phyloP scores from a whole-genome alignment of 768 basidiomycete genomes.

The Termitomyces sp. region DNA sequence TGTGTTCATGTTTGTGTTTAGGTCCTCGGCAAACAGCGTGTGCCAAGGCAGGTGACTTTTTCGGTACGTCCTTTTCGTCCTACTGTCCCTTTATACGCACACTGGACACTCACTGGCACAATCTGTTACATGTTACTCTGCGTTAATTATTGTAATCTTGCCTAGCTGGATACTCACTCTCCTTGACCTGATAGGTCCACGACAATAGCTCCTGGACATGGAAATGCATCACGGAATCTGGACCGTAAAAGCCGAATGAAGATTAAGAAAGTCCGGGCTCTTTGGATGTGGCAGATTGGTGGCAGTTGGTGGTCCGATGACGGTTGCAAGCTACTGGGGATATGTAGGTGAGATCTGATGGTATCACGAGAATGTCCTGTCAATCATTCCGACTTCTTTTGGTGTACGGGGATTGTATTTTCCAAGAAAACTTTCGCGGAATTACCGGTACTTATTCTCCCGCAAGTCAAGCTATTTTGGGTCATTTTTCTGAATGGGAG shows the following conservation, averaged over 20 bases:
- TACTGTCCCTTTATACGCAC: background rate
- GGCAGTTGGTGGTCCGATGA: background rate
- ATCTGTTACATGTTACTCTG: background rate
- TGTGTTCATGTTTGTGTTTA: constrained; percentile 15
- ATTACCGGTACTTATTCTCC: constrained; percentile 11
- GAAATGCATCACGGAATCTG: background rate
- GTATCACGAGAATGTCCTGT: constrained; percentile 16
- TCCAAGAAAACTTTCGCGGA: constrained; percentile 3
- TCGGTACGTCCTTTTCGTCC: background rate
- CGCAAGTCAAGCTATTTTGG: background rate
- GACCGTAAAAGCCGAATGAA: background rate
- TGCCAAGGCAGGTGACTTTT: background rate
- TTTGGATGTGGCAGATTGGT: background rate
- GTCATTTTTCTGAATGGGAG: background rate
- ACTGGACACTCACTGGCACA: background rate
- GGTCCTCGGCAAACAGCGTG: constrained; percentile 11
- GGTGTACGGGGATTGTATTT: background rate
- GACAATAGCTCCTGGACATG: background rate
- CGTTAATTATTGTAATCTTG: background rate
- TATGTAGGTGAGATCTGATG: constrained; percentile 11
- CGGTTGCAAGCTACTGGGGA: constrained; percentile 5
- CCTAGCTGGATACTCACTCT: background rate
- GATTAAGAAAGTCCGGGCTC: background rate
- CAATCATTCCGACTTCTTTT: constrained; percentile 16
- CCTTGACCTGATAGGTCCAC: too few species aligned